A percentile compares a stretch with the other conserved stretches of the same genome.
Conservation (phyloP, 257 asterid genomes). For the Vinca minor region DNA sequence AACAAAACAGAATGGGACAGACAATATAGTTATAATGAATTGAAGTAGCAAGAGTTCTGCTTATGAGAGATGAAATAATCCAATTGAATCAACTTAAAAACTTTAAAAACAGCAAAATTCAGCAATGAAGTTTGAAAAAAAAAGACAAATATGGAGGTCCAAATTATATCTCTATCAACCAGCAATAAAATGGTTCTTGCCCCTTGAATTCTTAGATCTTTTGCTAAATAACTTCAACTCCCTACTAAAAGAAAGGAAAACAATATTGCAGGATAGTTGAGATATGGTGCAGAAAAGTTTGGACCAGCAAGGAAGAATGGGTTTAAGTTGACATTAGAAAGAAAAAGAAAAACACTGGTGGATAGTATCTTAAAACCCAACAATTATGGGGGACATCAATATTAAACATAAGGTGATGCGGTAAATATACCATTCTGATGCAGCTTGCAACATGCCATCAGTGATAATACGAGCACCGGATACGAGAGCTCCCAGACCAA, state of each 20-base stretch:
- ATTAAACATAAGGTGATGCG: conserved; percentile 1
- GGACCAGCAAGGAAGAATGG: too few relatives aligned
- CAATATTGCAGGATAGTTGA: not conserved
- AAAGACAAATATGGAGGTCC: not conserved
- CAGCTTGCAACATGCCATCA: conserved; percentile 92
- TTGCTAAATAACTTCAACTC: not conserved
- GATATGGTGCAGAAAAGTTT: not conserved
- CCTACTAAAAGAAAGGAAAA: not conserved
- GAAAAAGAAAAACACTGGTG: too few relatives aligned
- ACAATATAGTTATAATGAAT: not conserved
- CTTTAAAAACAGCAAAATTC: not conserved
- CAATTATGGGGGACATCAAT: not conserved
- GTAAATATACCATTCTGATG: conserved; percentile 70
- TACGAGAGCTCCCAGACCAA: conserved; percentile 95
- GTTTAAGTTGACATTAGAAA: too few relatives aligned
- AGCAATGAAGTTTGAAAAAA: not conserved
- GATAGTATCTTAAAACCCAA: not conserved
- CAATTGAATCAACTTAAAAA: not conserved
- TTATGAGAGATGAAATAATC: not conserved
- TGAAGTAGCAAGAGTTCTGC: not conserved
- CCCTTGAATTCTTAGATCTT: not conserved
- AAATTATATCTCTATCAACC: not conserved
- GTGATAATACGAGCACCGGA: conserved; percentile 85
- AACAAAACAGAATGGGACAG: not conserved
- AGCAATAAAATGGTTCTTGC: not conserved